Base-by-base conservation (phyloP, 2,329 filamentous ascomycete species). In the Pseudogymnoascus sp. region DNA sequence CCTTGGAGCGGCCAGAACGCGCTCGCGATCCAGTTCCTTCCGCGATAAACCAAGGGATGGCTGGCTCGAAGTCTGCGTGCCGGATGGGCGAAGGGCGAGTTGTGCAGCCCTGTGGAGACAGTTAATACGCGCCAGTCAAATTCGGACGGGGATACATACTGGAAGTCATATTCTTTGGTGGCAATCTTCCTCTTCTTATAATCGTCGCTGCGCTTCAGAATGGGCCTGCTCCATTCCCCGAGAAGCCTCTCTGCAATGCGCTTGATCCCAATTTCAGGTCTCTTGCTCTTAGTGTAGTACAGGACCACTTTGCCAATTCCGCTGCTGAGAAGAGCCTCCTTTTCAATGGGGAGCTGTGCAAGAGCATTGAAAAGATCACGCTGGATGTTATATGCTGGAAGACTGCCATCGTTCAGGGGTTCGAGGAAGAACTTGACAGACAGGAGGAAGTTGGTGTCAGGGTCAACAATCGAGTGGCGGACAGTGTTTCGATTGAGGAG, bases 381-480 rank as follows among this genome's bases (percentile, higher is more conserved):
- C 78, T 99, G 94, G 68, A 99, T 97, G 73, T 94, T 94, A 78
- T 97, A 99, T 31, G 94, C 93, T 0, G 94, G 94, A 59, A 99
- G 82, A 64, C 91, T 93, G 63, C 93, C 94, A 72, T 97, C 93
- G 69, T 93, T 92, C 51, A 97, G 83, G 0, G 94, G 94, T 74
- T 99, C 94, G 21, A 99, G 84, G 81, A 97, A 97, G 82, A 96
- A 97, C 72, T 93, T 92, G 71, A 99, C 91, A 12, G 92, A 90
- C 75, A 96, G 91, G 39, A 99, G 80, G 65, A 99, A 89, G 77
- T 97, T 97, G 72, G 89, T 95, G 71, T 99, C 94, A 0, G 93
- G 93, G 68, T 97, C 93, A 41, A 97, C 86, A 59, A 97, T 87
- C 31, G 90, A 89, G 68, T 91, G 82, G 71, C 90, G 90, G 29